Base-by-base conservation (phyloP, 768 basidiomycete species). In the Artomyces pyxidatus region DNA sequence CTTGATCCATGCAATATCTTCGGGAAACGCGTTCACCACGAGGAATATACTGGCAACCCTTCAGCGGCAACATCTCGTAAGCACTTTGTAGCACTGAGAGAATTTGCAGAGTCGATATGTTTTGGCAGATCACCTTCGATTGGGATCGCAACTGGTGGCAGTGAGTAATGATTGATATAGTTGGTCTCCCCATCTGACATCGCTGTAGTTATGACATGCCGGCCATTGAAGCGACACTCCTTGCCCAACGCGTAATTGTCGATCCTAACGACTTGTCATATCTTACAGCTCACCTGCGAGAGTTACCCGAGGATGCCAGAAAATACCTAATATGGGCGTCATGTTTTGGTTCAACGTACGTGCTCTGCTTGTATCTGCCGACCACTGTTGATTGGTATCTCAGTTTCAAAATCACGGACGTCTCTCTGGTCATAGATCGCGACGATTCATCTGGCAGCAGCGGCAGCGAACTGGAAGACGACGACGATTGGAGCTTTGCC, bases 321-420 rank as follows among this genome's bases (percentile, higher is more conserved):
- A 84, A 78, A 52, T 86, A 81, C 59, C 67, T 88, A 14, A 65
- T 75, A 32, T 86, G 84, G 84, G 84, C 83, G 14, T 77, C 79
- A 7, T 77, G 84, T 59, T 85, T 86, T 54, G 85, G 84, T 3
- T 76, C 83, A 56, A 81, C 79, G 81, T 83, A 55, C 50, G 76
- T 71, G 30, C 30, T 35, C 22, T 14, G 9, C 16, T 30, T 21
- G 25, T n/a, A 2, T 35, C 27, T 40, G 17, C 42, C 37, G 21
- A 55, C 41, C 28, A 23, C 30, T 14, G 19, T 22, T 42, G 26
- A 35, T 46, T 14, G 46, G 42, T 11, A 29, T 19, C 48, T 9
- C 44, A 85, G 83, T 1, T 86, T 85, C 66, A 85, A 82, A 64
- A 76, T 83, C 3, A 81, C 80, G 0, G 85, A 88, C 59, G 78